Conservation (phyloP, 139 green algal species). For the Closterium sp. region DNA sequence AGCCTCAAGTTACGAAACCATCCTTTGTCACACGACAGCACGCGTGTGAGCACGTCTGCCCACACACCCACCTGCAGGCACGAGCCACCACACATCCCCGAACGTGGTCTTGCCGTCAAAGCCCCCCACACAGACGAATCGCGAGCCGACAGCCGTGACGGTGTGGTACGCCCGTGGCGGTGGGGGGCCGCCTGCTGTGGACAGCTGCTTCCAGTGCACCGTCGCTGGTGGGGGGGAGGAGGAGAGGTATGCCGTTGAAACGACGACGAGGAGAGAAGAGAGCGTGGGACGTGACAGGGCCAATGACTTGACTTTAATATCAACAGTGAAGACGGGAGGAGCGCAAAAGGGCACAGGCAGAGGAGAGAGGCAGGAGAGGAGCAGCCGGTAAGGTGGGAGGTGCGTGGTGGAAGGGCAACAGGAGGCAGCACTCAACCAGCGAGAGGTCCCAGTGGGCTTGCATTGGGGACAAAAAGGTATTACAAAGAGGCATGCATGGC, state of each 20-base stretch:
- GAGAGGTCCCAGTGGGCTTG: too few species aligned
- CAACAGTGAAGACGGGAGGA: too few species aligned
- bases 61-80: conserved; percentile 17
- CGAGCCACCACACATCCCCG: conserved; percentile 30
- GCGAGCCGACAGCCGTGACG: conserved; percentile 9
- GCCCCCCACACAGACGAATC: conserved; percentile 8
- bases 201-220: conserved; percentile 26
- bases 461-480: too few species aligned
- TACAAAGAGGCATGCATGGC: not conserved
- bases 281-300: not conserved
- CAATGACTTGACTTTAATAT: too few species aligned
- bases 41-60: not conserved
- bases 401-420: too few species aligned
- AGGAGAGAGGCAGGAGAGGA: not conserved
- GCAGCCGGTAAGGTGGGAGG: too few species aligned
- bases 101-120: conserved; percentile 26
- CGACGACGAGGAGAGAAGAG: not conserved
- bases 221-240: conserved; percentile 14
- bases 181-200: conserved; percentile 1
- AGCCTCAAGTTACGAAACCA: too few species aligned
- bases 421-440: too few species aligned
- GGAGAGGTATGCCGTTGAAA: not conserved
- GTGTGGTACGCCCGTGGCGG: conserved; percentile 21
- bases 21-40: not conserved
- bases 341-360: not conserved